Percentiles rank a stretch among this genome's conserved stretches.
Conservation (phyloP, 1,139 yeast genomes). For the Saccharomyces hybrid region DNA sequence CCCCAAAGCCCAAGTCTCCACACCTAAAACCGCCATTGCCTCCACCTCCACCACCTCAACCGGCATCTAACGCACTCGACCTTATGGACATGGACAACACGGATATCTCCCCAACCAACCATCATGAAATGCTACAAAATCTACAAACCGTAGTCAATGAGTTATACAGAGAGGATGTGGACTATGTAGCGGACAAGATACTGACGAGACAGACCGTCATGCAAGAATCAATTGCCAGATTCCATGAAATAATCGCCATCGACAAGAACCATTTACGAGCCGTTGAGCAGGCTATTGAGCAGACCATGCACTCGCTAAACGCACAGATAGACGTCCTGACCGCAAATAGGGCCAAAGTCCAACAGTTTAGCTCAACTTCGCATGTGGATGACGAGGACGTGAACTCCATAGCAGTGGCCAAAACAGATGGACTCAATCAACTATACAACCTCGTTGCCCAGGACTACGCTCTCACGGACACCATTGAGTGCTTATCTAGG, state of each 20-base stretch:
- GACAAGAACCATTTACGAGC: neutral
- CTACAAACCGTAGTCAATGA: neutral
- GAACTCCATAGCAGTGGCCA: conserved; percentile 5
- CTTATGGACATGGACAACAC: conserved; percentile 3
- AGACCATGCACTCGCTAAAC: conserved; percentile 2
- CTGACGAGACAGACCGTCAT: neutral
- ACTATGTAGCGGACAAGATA: neutral
- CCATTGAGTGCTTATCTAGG: conserved; percentile 52
- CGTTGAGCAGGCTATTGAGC: neutral
- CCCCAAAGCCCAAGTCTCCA: neutral
- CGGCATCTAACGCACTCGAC: neutral
- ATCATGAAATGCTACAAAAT: neutral
- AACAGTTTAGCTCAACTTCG: neutral
- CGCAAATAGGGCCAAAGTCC: conserved; percentile 4
- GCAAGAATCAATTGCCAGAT: neutral
- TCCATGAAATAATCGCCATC: neutral
- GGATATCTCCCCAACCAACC: conserved; percentile 4
- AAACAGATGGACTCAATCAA: conserved; percentile 34
- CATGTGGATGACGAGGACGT: conserved; percentile 6
- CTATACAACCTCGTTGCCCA: conserved; percentile 62
- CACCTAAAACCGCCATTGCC: conserved; percentile 13
- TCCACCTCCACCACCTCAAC: conserved; percentile 5
- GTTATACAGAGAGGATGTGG: neutral
- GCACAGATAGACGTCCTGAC: conserved; percentile 5
- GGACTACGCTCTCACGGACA: conserved; percentile 63